Base-by-base conservation (phyloP, 1,139 yeast genomes). In the Neolecta irregularis region DNA sequence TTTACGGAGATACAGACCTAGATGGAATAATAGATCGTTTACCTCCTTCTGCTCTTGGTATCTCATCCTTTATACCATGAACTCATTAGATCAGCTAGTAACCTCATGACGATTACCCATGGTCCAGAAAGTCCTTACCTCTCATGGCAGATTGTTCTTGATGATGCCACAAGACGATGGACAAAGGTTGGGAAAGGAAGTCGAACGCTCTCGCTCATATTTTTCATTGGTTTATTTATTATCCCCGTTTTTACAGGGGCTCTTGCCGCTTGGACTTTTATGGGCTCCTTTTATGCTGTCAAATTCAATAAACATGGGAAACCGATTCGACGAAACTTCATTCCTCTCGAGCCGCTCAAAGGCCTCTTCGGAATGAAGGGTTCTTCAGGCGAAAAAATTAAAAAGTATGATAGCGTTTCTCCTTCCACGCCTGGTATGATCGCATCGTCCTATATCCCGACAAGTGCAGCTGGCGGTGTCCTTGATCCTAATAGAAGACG, bases 281-380 rank as follows among this genome's bases (percentile, higher is more conserved):
- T 30, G 30, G 36, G 36, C n/a, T 30, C 36, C 18, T 39, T 39
- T 32, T 39, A 39, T 17, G 20, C 35, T 2, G 39, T 39, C 30
- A 39, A 39, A 28, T 39, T 39, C 33, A 39, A 39, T 16, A 35
- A 36, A 12, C 34, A 33, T 9, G 41, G 41, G 7, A 26, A 29
- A 12, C 28, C 26, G 20, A 25, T 32, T n/a, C 8, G 18, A 24
- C 24, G n/a, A 15, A 35, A 26, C 22, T 35, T 35, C 15, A 36
- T 36, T 19, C 38, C 38, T 11, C 13, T 36, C 11, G 20, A 32
- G 28, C 38, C 38, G 5, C 32, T 35, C 31, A 35, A 15, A 11
- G 32, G n/a, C n/a, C n/a, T n/a, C n/a, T n/a, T n/a, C n/a, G n/a
- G n/a, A n/a, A n/a, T n/a, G n/a, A n/a, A n/a, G n/a, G n/a, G n/a